A percentile compares a stretch with the other conserved stretches of the same genome.
Conservation (phyloP, 2,329 filamentous ascomycete genomes). For the Pochonia chlamydosporia region DNA sequence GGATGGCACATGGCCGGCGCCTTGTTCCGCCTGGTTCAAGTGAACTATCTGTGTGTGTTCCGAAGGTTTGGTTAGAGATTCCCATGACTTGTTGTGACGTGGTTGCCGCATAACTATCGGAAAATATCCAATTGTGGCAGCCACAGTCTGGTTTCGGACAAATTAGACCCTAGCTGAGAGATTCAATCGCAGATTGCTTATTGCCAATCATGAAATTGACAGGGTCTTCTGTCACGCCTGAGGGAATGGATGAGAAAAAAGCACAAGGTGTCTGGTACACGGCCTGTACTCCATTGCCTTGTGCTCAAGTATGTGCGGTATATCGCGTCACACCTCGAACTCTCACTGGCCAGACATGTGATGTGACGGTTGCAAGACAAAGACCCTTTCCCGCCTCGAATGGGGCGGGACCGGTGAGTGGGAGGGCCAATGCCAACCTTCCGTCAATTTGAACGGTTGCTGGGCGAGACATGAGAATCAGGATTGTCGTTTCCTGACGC, state of each 20-base stretch:
- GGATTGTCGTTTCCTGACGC: neutral
- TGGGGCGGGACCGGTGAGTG: conserved; percentile 18
- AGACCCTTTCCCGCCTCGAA: conserved; percentile 1
- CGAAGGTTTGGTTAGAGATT: neutral
- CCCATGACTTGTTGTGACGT: neutral
- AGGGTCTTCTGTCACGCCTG: neutral
- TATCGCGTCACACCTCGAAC: neutral
- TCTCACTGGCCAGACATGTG: conserved; percentile 8
- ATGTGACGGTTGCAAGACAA: conserved; percentile 8
- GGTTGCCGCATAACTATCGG: neutral
- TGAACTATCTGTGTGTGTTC: neutral
- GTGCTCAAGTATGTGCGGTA: no score
- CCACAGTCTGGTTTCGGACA: neutral
- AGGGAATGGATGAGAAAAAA: neutral
- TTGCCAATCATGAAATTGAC: neutral
- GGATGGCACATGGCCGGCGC: neutral
- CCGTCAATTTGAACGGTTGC: neutral
- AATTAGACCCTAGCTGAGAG: neutral
- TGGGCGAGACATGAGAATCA: conserved; percentile 1
- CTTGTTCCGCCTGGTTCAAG: neutral
- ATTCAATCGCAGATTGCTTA: no score
- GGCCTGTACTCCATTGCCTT: neutral
- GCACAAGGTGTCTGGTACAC: no score
- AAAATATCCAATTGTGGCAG: neutral
- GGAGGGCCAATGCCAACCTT: conserved; percentile 10